phyloP scores from a whole-genome alignment of 768 basidiomycete genomes.

The Boletus speciosus region DNA sequence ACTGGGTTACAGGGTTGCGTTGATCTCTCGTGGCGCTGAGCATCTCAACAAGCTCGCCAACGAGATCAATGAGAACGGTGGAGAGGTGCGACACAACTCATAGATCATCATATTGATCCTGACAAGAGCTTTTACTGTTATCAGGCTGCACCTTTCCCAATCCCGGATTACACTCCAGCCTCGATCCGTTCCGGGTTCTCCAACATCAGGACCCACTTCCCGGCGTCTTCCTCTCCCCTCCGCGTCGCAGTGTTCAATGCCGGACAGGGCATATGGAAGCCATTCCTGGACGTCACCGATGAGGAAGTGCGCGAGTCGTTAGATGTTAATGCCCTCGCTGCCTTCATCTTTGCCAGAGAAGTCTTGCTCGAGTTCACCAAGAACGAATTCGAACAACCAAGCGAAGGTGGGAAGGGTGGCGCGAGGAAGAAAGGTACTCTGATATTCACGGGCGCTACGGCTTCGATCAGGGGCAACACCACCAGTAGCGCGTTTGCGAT shows the following conservation, averaged over 20 bases:
- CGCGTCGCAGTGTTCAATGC: constrained; percentile 66
- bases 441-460: constrained; percentile 73
- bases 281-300: constrained; percentile 61
- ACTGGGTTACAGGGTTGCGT: constrained; percentile 62
- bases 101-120: not conserved
- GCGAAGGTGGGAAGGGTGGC: constrained; percentile 35
- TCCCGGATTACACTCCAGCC: constrained; percentile 46
- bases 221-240: constrained; percentile 47
- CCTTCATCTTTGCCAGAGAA: constrained; percentile 62
- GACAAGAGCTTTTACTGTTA: not conserved
- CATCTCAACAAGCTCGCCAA: constrained; percentile 50
- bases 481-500: constrained; percentile 61
- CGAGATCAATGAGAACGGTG: constrained; percentile 55
- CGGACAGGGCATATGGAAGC: constrained; percentile 56
- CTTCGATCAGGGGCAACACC: constrained; percentile 58
- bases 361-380: constrained; percentile 58
- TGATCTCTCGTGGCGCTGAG: constrained; percentile 57
- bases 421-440: constrained; percentile 60
- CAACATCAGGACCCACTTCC: constrained; percentile 43
- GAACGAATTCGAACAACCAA: constrained; percentile 42
- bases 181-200: constrained; percentile 51
- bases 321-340: constrained; percentile 52
- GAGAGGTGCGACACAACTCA: constrained; percentile 41
- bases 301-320: constrained; percentile 51
- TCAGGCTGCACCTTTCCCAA: constrained; percentile 56